Evolutionary conservation across 345 rosid genomes (phyloP).

Genomic region (Gossypium thurberi): DNA sequence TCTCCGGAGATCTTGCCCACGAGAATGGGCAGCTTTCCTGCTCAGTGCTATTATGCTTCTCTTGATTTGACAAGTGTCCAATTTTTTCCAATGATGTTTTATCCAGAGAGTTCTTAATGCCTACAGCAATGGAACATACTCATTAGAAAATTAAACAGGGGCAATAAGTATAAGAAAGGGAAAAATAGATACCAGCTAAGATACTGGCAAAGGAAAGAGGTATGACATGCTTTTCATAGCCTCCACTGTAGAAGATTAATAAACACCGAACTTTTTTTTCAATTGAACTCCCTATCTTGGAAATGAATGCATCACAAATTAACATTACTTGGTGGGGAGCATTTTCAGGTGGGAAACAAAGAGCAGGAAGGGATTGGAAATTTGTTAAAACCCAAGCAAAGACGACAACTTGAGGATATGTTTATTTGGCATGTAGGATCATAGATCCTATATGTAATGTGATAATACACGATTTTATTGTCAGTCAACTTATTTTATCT

Average conservation of each 20-base stretch:
- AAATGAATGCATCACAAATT: not conserved
- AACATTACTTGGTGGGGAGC: not conserved
- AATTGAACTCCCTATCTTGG: not conserved
- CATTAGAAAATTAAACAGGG: conserved; percentile 6
- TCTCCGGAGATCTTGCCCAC: conserved; percentile 96
- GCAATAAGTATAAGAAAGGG: not conserved
- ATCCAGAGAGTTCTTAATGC: conserved; percentile 41
- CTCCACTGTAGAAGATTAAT: not conserved
- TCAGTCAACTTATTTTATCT: not conserved
- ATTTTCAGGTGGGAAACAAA: not conserved
- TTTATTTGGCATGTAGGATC: not conserved
- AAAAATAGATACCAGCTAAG: not conserved
- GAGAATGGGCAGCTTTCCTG: conserved; percentile 83
- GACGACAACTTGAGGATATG: not conserved
- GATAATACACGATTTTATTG: not conserved
- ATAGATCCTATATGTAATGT: not conserved
- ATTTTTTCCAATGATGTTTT: conserved; percentile 33
- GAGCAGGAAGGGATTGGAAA: not conserved
- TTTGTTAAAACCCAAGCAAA: not conserved
- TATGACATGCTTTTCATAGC: not conserved
- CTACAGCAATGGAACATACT: conserved; percentile 25
- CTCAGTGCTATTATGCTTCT: conserved; percentile 40
- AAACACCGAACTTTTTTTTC: not conserved
- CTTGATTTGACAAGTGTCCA: conserved; percentile 32
- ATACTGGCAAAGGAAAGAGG: not conserved